A percentile compares a stretch with the other conserved stretches of the same genome.
These are phyloP conservation scores for Aschersonia sp. DNA, from an alignment of 2,329 filamentous ascomycete genomes.

Conservation along the genomic window DNA sequence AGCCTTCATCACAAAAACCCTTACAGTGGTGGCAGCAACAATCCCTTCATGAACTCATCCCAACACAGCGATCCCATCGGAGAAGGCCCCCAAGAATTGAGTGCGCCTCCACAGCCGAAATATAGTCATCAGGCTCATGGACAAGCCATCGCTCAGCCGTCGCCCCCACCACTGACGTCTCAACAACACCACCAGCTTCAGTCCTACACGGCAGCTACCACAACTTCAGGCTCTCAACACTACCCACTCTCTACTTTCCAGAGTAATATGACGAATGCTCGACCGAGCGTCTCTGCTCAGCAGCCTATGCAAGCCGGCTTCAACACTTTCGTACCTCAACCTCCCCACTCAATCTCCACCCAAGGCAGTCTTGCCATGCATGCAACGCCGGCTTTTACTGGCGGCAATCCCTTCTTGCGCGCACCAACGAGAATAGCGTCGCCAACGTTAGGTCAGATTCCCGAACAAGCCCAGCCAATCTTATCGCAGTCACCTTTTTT, in stretches of 20 bases:
- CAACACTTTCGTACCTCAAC: constrained; percentile 36
- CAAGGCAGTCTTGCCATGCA: constrained; percentile 26
- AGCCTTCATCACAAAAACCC: constrained; percentile 43
- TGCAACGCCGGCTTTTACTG: constrained; percentile 19
- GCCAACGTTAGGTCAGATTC: constrained; percentile 34
- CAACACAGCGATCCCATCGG: constrained; percentile 32
- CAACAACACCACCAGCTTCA: constrained; percentile 22
- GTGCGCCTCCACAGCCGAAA: constrained; percentile 44
- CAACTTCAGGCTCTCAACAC: constrained; percentile 16
- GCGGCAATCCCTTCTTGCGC: constrained; percentile 33
- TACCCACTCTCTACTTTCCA: constrained; percentile 25
- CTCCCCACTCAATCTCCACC: constrained; percentile 15
- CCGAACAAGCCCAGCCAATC: constrained; percentile 33
- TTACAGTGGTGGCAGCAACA: constrained; percentile 41
- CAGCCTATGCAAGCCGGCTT: constrained; percentile 27
- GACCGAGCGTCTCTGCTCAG: constrained; percentile 15
- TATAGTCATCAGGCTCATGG: constrained; percentile 56
- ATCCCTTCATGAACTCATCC: constrained; percentile 50
- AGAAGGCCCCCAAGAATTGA: constrained; percentile 62
- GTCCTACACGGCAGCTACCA: constrained; percentile 23
- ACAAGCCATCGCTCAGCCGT: constrained; percentile 14
- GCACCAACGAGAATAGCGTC: constrained; percentile 37
- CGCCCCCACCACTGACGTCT: background rate
- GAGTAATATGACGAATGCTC: constrained; percentile 27
- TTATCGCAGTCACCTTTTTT: constrained; percentile 30